Evolutionary conservation across 306 rosid genomes (phyloP), one percentile per base, ranked within the genome.

Genomic region (Potentilla sterilis): DNA sequence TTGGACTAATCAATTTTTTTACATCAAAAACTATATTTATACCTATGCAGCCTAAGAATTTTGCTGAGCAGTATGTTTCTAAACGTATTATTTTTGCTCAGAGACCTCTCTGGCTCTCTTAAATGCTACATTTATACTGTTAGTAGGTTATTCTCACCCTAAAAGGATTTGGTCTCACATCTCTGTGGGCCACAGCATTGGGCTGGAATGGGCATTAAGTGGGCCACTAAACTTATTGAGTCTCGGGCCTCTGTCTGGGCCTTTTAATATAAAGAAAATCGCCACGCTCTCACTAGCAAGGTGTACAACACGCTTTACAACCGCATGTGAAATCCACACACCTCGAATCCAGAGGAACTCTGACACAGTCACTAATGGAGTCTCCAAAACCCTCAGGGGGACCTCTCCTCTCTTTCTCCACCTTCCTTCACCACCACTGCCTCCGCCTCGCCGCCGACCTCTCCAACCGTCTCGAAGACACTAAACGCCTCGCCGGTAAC

Each of bases 361-460:
- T 28, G 51, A 14, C 76, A 1, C 43, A 8, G 5, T 77, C 38
- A 21, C 14, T 35, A 65, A 89, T 89, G 89, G 89, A 87, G 84
- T 79, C 81, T 76, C 83, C 85, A 42, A 92, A 85, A 72, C 87
- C 88, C 71, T 85, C 38, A 28, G 28, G 28, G 19, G 85, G 76
- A 75, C 97, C 94, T 67, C 87, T 94, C 4, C 85, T 88, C 0
- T 94, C 90, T 22, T 73, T 91, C 83, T 87, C 97, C 44, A 75
- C 78, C 67, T 94, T 88, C 85, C 64, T 91, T 64, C 96, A 86
- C 67, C 95, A 88, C 67, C 81, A 91, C 94, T 84, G 86, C 74
- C 63, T 77, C 83, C 92, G 89, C 22, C 78, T 91, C 4, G 83
- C 88, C 13, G 58, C 92, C 5, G 95, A 89, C 74, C 81, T 91